Percentiles rank a stretch among this genome's conserved stretches.
Conservation (phyloP, 208 protist genomes). For the Leishmania braziliensis region DNA sequence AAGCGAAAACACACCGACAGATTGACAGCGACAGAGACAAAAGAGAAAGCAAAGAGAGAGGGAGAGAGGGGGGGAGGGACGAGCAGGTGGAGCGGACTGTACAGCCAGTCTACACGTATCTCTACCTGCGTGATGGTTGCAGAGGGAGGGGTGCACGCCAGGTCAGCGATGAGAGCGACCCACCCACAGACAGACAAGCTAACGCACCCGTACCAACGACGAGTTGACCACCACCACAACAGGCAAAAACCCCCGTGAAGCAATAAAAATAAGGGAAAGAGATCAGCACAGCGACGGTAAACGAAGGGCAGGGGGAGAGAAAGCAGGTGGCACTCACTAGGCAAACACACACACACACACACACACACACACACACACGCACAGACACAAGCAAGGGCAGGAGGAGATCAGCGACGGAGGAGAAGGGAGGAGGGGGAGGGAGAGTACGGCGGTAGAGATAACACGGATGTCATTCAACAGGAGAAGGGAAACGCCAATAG, state of each 20-base stretch:
- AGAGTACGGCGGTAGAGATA: neutral
- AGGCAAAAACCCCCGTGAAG: too few species aligned
- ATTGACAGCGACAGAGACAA: neutral
- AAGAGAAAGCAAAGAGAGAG: neutral
- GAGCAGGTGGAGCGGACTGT: neutral
- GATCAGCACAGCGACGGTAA: neutral
- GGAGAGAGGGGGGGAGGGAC: constrained; percentile 10
- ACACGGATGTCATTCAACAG: too few species aligned
- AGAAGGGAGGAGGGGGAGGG: neutral
- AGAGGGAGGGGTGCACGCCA: neutral
- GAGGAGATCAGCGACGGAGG: neutral
- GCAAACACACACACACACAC: neutral
- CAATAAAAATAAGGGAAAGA: neutral
- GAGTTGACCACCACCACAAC: neutral
- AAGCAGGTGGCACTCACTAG: neutral
- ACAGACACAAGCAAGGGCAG: neutral
- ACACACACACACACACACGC: neutral
- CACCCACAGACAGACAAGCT: constrained; percentile 1
- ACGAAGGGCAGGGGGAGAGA: neutral
- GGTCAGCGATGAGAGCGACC: neutral
- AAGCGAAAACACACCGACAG: neutral
- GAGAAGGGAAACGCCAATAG: too few species aligned
- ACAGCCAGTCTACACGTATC: neutral
- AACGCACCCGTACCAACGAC: neutral
- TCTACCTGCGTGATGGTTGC: neutral